A percentile compares a stretch with the other conserved stretches of the same genome.
phyloP scores from a whole-genome alignment of 129 eudicot genomes.

The Smallanthus sonchifolius region DNA sequence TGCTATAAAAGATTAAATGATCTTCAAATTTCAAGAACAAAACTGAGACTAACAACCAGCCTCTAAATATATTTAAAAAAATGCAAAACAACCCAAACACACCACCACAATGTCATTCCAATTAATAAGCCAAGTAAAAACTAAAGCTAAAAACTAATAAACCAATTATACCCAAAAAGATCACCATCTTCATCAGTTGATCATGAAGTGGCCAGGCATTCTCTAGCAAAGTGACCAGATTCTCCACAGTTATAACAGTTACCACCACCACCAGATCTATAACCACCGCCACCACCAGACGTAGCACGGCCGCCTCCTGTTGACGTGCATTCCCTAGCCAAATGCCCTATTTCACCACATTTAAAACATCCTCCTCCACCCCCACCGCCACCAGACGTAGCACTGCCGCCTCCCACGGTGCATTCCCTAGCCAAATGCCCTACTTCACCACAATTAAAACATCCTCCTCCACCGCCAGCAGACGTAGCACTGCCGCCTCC shows the following conservation, averaged over 20 bases:
- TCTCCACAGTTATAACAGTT: conserved; percentile 43
- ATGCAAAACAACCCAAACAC: conserved; percentile 14
- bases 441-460: conserved; percentile 1
- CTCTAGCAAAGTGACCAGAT: conserved; percentile 57
- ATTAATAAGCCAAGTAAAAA: conserved; percentile 9
- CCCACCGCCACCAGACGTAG: background rate
- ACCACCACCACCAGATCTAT: conserved; percentile 31
- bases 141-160: conserved; percentile 14
- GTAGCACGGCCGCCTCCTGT: conserved; percentile 19
- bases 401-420: background rate
- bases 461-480: conserved; percentile 31
- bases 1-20: background rate
- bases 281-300: conserved; percentile 22
- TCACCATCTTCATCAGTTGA: conserved; percentile 4
- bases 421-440: conserved; percentile 36
- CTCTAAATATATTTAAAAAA: conserved; percentile 18
- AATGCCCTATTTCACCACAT: conserved; percentile 4
- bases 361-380: background rate
- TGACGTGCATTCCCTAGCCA: conserved; percentile 5
- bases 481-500: conserved; percentile 17
- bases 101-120: conserved; percentile 11
- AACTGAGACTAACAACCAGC: conserved; percentile 25
- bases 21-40: conserved; percentile 15
- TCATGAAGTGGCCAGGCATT: conserved; percentile 37
- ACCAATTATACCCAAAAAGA: conserved; percentile 25